Conservation (phyloP, 192 early-diverging fungal genomes). For the Haplosporangium gracile region DNA sequence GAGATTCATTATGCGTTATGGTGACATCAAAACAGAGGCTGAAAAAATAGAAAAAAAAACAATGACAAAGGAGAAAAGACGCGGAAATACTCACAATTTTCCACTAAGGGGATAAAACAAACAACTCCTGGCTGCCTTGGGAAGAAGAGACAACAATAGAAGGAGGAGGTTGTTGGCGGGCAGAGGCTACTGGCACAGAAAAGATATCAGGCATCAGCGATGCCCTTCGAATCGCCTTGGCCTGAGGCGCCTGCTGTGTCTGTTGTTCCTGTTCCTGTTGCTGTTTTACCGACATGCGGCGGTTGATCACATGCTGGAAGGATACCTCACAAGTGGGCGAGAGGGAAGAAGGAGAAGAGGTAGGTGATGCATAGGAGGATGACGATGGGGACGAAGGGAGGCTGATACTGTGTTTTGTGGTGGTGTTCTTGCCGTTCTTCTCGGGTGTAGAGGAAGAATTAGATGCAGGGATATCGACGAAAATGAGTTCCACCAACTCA, state of each 20-base stretch:
- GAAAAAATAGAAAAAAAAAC: background rate
- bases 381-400: background rate
- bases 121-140: background rate
- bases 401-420: background rate
- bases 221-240: background rate
- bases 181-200: background rate
- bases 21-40: background rate
- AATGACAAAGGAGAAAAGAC: background rate
- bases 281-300: background rate
- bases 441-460: background rate
- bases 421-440: background rate
- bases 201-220: background rate
- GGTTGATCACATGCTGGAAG: background rate
- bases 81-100: background rate
- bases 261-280: background rate
- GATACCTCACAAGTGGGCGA: background rate
- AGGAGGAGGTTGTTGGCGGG: background rate
- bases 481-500: background rate
- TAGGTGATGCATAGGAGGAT: background rate
- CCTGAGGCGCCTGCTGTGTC: background rate
- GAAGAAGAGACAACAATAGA: background rate
- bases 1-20: background rate
- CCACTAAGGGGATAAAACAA: background rate
- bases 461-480: background rate
- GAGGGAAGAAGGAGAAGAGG: background rate